Evolutionary conservation across 169 alveolate species (phyloP), one percentile per base, ranked within the genome.

Genomic region (Plasmodium falciparum): DNA sequence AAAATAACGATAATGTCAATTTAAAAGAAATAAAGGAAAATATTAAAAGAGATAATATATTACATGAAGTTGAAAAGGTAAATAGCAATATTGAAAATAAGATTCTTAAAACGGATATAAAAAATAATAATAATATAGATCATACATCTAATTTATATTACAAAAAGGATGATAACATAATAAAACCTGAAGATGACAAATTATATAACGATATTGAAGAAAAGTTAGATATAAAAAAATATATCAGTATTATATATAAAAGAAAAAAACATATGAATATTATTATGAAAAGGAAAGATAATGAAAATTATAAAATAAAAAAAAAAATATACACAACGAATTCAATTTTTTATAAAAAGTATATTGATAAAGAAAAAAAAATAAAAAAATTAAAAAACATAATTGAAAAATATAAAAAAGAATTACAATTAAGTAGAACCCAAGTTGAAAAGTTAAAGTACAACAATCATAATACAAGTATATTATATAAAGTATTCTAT

Each of bases 371-470:
- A 1, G 59, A 70, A 49, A 70, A 59, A 13, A 22, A 67, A 70
- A 71, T 83, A 7, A 58, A 83, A 20, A 63, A 63, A 3, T 52
- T 83, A 59, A 39, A 69, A 24, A 58, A 33, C 39, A 26, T 70
- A 62, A 71, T 83, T 65, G 91, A 24, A 49, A 56, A 83, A 50
- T 56, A 47, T 59, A 83, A 83, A 70, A 67, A 5, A 29, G 86
- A 70, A 56, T 3, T 83, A 83, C 69, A n/a, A 3, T 49, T 24
- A 58, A 83, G 70, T 69, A 62, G 1, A 1, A 22, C 5, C 15
- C 86, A 83, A 49, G 71, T 83, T 43, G 74, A 70, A 54, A 83
- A 83, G n/a, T 49, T 83, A 45, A 83, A 83, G 4, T 85, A 69
- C 45, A 54, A 74, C 6, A 56, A 83, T 70, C 33, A 70, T 24